Evolutionary conservation across 2,329 filamentous ascomycete species (phyloP).

Genomic region (Venturia nashicola): DNA sequence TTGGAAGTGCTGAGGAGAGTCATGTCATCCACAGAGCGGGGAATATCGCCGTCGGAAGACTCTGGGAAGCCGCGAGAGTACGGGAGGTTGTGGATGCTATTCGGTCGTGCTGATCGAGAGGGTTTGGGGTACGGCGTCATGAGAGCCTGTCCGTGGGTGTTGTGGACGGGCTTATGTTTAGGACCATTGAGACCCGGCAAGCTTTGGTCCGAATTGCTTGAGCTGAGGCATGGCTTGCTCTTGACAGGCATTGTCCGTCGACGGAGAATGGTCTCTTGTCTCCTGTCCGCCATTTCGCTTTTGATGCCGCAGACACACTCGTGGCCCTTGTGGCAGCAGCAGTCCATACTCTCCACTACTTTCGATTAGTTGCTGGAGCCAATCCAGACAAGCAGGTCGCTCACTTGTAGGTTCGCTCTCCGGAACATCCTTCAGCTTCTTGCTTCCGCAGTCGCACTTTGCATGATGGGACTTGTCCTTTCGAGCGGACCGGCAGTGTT

Average conservation of each 20-base stretch:
- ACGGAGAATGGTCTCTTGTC: conserved; percentile 30
- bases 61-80: conserved; percentile 3
- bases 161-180: conserved; percentile 38
- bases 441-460: conserved; percentile 95
- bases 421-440: conserved; percentile 47
- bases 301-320: conserved; percentile 50
- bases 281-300: conserved; percentile 40
- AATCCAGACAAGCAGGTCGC: conserved; percentile 14
- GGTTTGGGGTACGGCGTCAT: conserved; percentile 52
- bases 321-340: conserved; percentile 45
- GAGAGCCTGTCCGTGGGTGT: conserved; percentile 50
- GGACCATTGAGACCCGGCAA: conserved; percentile 54
- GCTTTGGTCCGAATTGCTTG: conserved; percentile 46
- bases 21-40: conserved; percentile 9
- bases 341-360: conserved; percentile 27
- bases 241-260: conserved; percentile 31
- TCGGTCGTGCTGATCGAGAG: conserved; percentile 18
- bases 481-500: conserved; percentile 90
- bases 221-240: conserved; percentile 43
- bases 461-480: conserved; percentile 91
- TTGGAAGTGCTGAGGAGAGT: background rate
- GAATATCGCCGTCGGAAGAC: background rate
- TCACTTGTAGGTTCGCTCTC: conserved; percentile 34
- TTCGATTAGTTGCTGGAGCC: conserved; percentile 20
- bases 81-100: background rate